Conservation (phyloP, 2,329 filamentous ascomycete species). For the Dactylellina leptospora region DNA sequence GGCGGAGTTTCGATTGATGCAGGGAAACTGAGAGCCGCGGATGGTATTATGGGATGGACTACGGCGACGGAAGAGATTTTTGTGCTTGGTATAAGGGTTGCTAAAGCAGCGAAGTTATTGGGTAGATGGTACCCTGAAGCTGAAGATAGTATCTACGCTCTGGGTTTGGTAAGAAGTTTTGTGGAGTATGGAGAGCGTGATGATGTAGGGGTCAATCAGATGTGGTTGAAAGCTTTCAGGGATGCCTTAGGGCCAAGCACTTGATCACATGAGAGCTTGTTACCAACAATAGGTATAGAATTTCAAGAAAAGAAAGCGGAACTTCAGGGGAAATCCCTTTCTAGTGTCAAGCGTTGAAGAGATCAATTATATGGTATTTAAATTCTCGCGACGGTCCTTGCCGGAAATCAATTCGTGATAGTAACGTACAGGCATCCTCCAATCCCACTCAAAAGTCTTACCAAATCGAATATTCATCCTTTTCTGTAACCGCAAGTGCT, state of each 20-base stretch:
- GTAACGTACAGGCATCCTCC: conserved; percentile 32
- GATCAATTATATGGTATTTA: neutral
- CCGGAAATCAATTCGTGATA: conserved; percentile 16
- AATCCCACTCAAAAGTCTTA: conserved; percentile 1
- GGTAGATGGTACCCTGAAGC: conserved; percentile 11
- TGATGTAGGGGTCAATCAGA: conserved; percentile 39
- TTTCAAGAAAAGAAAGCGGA: too few species aligned
- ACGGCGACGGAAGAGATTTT: conserved; percentile 49
- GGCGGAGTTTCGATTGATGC: conserved; percentile 43
- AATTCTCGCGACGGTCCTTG: conserved; percentile 5
- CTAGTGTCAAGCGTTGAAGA: too few species aligned
- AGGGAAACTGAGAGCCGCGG: conserved; percentile 31
- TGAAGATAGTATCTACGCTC: neutral
- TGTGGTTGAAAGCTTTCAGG: conserved; percentile 31
- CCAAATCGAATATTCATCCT: neutral
- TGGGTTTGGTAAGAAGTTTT: conserved; percentile 8
- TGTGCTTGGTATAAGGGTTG: conserved; percentile 37
- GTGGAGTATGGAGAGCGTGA: conserved; percentile 39
- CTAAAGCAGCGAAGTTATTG: conserved; percentile 29
- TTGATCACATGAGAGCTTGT: too few species aligned
- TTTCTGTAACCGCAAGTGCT: conserved; percentile 4
- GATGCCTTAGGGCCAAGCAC: too few species aligned
- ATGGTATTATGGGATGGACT: conserved; percentile 51
- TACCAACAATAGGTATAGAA: too few species aligned
- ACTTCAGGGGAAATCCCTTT: too few species aligned